Evolutionary conservation across 768 basidiomycete species (phyloP), one percentile per base, ranked within the genome.

Genomic region (Trametes meyenii): DNA sequence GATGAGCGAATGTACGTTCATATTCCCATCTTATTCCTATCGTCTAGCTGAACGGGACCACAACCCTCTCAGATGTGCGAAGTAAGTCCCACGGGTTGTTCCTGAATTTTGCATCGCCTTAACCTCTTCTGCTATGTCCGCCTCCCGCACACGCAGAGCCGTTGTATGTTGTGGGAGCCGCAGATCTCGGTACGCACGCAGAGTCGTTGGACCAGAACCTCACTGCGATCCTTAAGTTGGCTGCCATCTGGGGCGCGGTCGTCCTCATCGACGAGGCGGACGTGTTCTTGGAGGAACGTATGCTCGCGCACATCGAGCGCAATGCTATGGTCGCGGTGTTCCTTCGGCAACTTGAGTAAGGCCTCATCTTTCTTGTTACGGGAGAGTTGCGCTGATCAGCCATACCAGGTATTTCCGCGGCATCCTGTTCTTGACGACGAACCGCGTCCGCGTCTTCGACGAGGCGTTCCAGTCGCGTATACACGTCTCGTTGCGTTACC

Each of bases 301-400:
- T 84, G 3, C 74, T 87, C 40, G 83, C 86, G 57, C 83, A 88
- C 67, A 69, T 88, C 13, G 79, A 85, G 66, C 79, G 87, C 12
- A 90, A 89, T 65, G 87, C 87, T 0, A 86, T 89, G 81, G 86
- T 90, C 6, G 86, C 86, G 3, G 86, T 88, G 13, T 88, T 72
- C 60, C 66, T 71, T 21, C 48, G 70, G 13, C 70, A 71, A 40
- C 65, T 69, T 1, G 71, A 70, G 70, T 70, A 39, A 44, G 61
- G 40, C n/a, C 17, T 3, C 23, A 1, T 23, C 14, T 35, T 19
- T 33, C 39, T 38, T 17, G 23, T 23, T 10, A 23, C 33, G 40
- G 10, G 33, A 52, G 14, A 5, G 3, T n/a, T n/a, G n/a, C n/a
- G n/a, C 44, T 17, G 17, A 6, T 19, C n/a, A 55, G 36, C 49